These are phyloP conservation scores for Trichoderma polysporum DNA, from an alignment of 2,329 filamentous ascomycete genomes.

Conservation along the genomic window DNA sequence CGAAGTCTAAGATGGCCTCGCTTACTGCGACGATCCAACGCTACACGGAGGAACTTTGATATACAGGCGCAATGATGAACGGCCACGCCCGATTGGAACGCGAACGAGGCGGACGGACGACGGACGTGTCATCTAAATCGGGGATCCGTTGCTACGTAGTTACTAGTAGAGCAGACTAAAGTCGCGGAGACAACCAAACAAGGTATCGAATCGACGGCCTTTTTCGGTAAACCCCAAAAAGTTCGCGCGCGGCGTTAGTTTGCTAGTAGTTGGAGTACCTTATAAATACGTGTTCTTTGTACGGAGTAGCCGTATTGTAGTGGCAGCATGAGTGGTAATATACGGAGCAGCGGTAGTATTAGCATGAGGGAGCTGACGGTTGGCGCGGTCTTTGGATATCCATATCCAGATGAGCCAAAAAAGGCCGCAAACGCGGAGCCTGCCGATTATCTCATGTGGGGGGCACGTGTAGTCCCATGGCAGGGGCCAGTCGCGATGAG, in stretches of 20 bases:
- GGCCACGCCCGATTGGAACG: neutral
- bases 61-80: neutral
- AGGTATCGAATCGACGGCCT: neutral
- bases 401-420: neutral
- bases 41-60: neutral
- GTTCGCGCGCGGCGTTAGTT: neutral
- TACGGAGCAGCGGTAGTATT: neutral
- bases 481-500: slow-evolving; percentile 2
- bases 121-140: neutral
- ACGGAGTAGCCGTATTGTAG: neutral
- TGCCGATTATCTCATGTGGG: neutral
- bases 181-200: neutral
- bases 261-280: too few relatives aligned
- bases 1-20: neutral
- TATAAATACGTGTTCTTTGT: neutral
- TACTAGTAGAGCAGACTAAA: neutral
- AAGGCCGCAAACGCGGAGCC: neutral
- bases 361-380: neutral
- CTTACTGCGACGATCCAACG: slow-evolving; percentile 9
- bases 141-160: neutral
- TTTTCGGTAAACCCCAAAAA: neutral
- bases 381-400: slow-evolving; percentile 9
- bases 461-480: neutral
- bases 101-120: neutral
- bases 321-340: neutral